Evolutionary conservation across 805 yeast species (phyloP).

Genomic region (Spathaspora boniae): DNA sequence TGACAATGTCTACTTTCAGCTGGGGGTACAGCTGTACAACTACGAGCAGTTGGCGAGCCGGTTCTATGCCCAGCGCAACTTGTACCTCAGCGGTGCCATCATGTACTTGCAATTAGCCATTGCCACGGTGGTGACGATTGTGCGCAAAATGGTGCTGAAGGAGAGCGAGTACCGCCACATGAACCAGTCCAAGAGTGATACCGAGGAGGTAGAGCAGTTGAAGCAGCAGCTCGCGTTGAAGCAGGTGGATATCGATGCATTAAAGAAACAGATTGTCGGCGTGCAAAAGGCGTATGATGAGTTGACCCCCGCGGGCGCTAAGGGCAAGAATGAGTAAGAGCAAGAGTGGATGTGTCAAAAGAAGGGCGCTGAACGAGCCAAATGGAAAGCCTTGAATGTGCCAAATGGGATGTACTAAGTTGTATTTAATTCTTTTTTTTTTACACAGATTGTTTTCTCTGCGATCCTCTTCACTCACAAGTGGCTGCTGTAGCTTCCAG

Average conservation of each 20-base stretch:
- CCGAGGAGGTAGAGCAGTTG: slow-evolving; percentile 31
- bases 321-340: slow-evolving; percentile 11
- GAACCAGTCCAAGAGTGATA: slow-evolving; percentile 12
- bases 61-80: slow-evolving; percentile 61
- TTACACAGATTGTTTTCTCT: too few species aligned
- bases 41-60: slow-evolving; percentile 55
- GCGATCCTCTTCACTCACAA: slow-evolving; percentile 4
- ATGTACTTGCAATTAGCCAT: slow-evolving; percentile 54
- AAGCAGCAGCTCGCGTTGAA: slow-evolving; percentile 35
- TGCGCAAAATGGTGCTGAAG: slow-evolving; percentile 50
- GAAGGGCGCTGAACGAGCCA: background rate
- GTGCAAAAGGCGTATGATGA: slow-evolving; percentile 48
- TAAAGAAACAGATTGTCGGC: slow-evolving; percentile 50
- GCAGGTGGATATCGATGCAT: slow-evolving; percentile 42
- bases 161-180: slow-evolving; percentile 25
- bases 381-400: background rate
- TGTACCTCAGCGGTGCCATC: slow-evolving; percentile 61
- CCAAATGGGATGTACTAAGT: background rate
- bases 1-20: too few species aligned
- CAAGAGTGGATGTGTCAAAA: background rate
- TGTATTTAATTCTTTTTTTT: background rate
- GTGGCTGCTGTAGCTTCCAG: slow-evolving; percentile 40
- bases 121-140: slow-evolving; percentile 49
- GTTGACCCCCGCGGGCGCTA: slow-evolving; percentile 18
- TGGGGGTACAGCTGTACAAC: slow-evolving; percentile 35